These are phyloP conservation scores for Collybia sordida DNA, from an alignment of 768 basidiomycete species.

Conservation along the genomic window DNA sequence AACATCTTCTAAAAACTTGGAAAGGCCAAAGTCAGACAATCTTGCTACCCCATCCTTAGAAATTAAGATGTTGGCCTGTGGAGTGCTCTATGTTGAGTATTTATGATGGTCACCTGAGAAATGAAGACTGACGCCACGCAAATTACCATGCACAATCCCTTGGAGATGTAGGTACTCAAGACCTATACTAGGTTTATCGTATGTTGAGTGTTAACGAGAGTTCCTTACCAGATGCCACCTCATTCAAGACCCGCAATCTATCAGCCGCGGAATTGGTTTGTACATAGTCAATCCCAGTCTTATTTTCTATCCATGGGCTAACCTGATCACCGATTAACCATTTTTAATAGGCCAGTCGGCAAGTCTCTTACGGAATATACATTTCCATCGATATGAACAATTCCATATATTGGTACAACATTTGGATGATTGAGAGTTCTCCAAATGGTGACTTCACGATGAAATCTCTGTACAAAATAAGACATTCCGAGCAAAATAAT, in stretches of 20 bases:
- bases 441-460: conserved; percentile 43
- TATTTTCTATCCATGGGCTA: conserved; percentile 45
- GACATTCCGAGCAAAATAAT: not conserved
- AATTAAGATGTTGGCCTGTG: conserved; percentile 45
- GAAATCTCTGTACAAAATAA: conserved; percentile 30
- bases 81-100: not conserved
- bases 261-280: conserved; percentile 27
- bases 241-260: conserved; percentile 34
- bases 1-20: conserved; percentile 38
- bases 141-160: conserved; percentile 40
- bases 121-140: conserved; percentile 32
- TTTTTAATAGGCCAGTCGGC: not conserved
- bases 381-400: conserved; percentile 30
- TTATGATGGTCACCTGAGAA: not conserved
- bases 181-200: conserved; percentile 22
- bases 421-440: conserved; percentile 39
- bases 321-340: conserved; percentile 27
- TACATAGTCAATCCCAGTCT: conserved; percentile 36
- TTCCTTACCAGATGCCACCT: conserved; percentile 34
- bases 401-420: conserved; percentile 37
- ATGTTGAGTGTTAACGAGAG: not conserved
- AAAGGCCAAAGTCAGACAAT: conserved; percentile 47
- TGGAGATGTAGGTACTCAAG: conserved; percentile 39
- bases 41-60: conserved; percentile 34
- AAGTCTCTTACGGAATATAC: conserved; percentile 29